Conservation (phyloP, 1,139 yeast species). For the Pichia sp. region DNA sequence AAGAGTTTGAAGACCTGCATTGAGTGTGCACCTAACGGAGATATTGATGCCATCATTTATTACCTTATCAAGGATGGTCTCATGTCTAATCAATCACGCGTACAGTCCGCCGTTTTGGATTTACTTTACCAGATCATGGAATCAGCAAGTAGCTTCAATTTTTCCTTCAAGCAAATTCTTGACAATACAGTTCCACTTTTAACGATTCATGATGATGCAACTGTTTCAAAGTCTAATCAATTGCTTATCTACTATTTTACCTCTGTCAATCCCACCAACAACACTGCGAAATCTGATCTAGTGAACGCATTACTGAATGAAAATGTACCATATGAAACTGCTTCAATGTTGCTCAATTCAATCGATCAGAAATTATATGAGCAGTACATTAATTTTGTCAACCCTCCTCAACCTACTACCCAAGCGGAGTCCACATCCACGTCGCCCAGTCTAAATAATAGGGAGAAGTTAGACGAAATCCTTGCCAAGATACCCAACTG, state of each 20-base stretch:
- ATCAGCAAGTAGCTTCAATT: conserved; percentile 34
- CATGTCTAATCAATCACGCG: conserved; percentile 23
- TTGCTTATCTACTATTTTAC: conserved; percentile 37
- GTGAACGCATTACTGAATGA: conserved; percentile 39
- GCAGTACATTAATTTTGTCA: conserved; percentile 13
- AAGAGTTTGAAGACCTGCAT: conserved; percentile 60
- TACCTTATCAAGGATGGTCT: conserved; percentile 43
- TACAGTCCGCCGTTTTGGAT: conserved; percentile 38
- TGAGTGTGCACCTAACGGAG: conserved; percentile 47
- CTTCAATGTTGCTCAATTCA: conserved; percentile 29
- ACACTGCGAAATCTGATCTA: conserved; percentile 42
- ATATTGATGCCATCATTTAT: conserved; percentile 37
- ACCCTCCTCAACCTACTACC: not conserved
- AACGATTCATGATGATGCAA: conserved; percentile 28
- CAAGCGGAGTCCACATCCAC: not conserved
- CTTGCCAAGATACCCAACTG: conserved; percentile 16
- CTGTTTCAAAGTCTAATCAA: conserved; percentile 29
- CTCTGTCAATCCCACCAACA: conserved; percentile 27
- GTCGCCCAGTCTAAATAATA: no score
- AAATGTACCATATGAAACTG: conserved; percentile 29
- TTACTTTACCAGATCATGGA: conserved; percentile 33
- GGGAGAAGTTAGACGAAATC: conserved; percentile 9
- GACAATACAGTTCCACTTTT: conserved; percentile 35
- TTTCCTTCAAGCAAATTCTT: conserved; percentile 32
- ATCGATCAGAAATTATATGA: conserved; percentile 25